Conservation (phyloP, 208 protist species). For the Kentomonas sorsogonicus region DNA sequence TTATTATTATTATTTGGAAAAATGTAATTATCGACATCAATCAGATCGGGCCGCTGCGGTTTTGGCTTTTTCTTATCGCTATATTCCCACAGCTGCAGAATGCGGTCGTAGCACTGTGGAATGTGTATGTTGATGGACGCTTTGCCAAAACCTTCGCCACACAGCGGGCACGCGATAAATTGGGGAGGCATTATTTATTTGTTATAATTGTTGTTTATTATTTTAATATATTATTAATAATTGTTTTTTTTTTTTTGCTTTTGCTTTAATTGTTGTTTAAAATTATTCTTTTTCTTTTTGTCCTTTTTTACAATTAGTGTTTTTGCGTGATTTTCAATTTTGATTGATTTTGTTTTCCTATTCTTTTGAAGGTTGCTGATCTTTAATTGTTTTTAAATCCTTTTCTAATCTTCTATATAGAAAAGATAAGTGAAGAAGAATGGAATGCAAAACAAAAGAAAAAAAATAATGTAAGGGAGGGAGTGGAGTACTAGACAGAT, state of each 20-base stretch:
- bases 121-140: too few species aligned
- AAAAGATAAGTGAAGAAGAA: background rate
- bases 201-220: conserved; percentile 2
- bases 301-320: background rate
- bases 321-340: background rate
- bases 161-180: too few species aligned
- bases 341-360: conserved; percentile 2
- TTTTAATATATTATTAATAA: conserved; percentile 8
- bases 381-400: conserved; percentile 1
- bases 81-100: too few species aligned
- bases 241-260: conserved; percentile 7
- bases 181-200: too few species aligned
- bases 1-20: conserved; percentile 9
- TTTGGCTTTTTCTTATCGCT: too few species aligned
- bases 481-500: too few species aligned
- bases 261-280: background rate
- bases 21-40: too few species aligned
- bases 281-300: background rate
- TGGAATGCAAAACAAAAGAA: background rate
- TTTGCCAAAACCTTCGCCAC: too few species aligned
- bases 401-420: conserved; percentile 1
- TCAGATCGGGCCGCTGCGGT: too few species aligned
- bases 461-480: background rate
- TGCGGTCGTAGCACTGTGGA: too few species aligned
- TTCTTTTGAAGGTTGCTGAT: conserved; percentile 1